Evolutionary conservation across 1,139 yeast species (phyloP), one percentile per base, ranked within the genome.

Genomic region (Hansenula sp.): DNA sequence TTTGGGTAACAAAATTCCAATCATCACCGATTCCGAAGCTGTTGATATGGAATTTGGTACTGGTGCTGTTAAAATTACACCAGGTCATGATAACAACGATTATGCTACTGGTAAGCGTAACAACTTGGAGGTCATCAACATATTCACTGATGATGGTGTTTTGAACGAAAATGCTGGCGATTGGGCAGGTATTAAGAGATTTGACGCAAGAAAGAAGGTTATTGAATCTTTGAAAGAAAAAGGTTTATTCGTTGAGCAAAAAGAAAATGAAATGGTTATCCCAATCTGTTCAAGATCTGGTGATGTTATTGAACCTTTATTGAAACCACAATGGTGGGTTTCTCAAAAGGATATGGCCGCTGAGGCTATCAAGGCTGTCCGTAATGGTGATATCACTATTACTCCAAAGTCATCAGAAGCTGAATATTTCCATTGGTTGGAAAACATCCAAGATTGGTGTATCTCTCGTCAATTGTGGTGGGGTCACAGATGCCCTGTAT

Each of bases 291-390:
- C 94, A 38, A 86, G 97, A 77, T 89, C 97, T 25, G 97, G 97
- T 54, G 99, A 93, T 70, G 74, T 93, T 54, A 91, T 93, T 61
- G 99, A 93, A 72, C 99, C 99, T 45, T 73, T 89, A 60, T 76
- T 93, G 71, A 93, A 93, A 71, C 99, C 99, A 50, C 99, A 93
- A 74, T 93, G 99, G 99, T 93, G 98, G 97, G 98, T 93, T 54
- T 74, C 86, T 50, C 97, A 91, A 72, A 76, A 77, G 62, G 87
- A 83, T 47, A 89, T 89, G 88, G 99, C 99, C 44, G 73, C 76
- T 57, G 90, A 77, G 51, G 97, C 97, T 49, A 83, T 91, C 55
- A 75, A 80, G 47, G 97, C 91, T 45, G 97, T 93, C 50, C 81
- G 78, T 67, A 74, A 76, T 38, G 98, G 98, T 53, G 81, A 81